Base-by-base conservation (phyloP, 257 asterid genomes). In the Solanum infundibuliforme region DNA sequence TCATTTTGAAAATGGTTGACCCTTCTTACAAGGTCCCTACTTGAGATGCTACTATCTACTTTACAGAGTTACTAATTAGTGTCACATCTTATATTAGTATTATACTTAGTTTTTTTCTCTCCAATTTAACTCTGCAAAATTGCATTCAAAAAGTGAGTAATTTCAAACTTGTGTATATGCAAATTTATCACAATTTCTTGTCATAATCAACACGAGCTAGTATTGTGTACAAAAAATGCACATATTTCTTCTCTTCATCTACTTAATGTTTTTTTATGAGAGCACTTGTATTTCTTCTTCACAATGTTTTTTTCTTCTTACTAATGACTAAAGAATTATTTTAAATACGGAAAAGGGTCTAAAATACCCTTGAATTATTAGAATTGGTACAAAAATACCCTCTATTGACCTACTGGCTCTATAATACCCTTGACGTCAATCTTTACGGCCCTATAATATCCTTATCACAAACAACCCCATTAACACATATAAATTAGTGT, bases 1-100 rank as follows among this genome's bases (percentile, higher is more conserved):
- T 96, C 95, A 83, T 96, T 91, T 88, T 95, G 92, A 92, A 93
- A 93, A 94, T 96, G 97, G 88, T 95, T 58, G 98, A 96, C 48
- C 98, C 99, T 32, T 90, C 96, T 35, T 95, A 95, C 62, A 79
- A 92, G 84, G 91, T 95, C 62, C 98, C 98, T 8, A 43, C 90
- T 48, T 88, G 89, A 90, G 82, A 58, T 68, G 29, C 23, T 68
- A 29, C 76, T 20, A 74, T 35, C 83, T 2, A 74, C 83, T 35
- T 74, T 79, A 12, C 12, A 77, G 60, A 41, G 36, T 41, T 41
- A 41, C 52, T 41, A 38, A n/a, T 27, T 77, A 25, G 65, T 25
- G 25, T 77, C 36, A 14, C 65, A 77, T 13, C 36, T 14, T 41
- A 41, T 77, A 41, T 77, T 23, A 52, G 1, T 7, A 55, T 55